These are phyloP conservation scores for Saccharomyces hybrid DNA, from an alignment of 1,139 yeast species.

Conservation along the genomic window DNA sequence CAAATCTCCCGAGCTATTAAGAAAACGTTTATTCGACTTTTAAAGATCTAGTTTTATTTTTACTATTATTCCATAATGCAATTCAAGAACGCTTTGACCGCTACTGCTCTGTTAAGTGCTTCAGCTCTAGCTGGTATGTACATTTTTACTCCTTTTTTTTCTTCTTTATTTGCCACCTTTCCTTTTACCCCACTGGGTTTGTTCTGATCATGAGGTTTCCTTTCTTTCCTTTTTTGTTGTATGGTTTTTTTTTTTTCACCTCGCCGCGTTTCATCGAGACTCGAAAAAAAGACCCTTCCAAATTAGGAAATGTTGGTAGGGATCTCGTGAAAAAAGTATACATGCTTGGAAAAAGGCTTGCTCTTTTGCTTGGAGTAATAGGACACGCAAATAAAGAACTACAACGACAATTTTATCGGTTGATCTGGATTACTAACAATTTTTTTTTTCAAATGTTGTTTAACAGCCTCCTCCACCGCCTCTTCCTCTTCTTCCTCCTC, in stretches of 20 bases:
- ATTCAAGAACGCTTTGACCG: constrained; percentile 33
- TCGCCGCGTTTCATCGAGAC: no score
- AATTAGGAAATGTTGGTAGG: neutral
- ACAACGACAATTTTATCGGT: neutral
- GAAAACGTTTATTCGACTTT: neutral
- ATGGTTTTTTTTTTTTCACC: neutral
- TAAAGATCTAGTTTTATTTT: neutral
- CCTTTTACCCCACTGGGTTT: neutral
- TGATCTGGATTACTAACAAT: neutral
- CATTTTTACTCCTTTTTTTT: neutral
- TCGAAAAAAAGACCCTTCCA: neutral
- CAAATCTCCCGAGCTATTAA: neutral
- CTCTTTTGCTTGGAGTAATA: neutral
- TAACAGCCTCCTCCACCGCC: neutral
- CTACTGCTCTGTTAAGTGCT: constrained; percentile 35
- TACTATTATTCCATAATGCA: constrained; percentile 36
- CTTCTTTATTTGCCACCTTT: neutral
- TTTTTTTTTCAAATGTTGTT: neutral
- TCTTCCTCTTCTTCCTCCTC: constrained; percentile 2
- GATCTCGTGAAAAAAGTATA: neutral
- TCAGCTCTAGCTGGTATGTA: constrained; percentile 40
- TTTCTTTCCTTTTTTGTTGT: constrained; percentile 1
- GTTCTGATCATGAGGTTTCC: neutral
- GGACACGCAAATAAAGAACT: neutral
- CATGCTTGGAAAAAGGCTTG: no score